A percentile compares a stretch with the other conserved stretches of the same genome.
These are phyloP conservation scores for Plasmodium billcollinsi DNA, from an alignment of 169 alveolate species.

Conservation along the genomic window DNA sequence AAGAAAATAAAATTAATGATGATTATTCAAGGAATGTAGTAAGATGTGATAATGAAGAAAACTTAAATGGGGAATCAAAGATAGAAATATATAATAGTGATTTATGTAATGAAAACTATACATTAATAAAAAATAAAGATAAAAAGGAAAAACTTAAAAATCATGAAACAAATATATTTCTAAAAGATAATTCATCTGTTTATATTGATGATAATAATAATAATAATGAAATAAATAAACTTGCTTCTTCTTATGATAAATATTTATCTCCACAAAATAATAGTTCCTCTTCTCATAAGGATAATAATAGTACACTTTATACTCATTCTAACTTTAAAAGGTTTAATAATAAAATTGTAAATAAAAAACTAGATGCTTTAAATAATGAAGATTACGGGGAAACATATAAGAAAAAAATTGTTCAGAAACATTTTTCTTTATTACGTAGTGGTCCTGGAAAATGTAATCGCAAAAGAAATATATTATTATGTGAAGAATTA, in stretches of 20 bases:
- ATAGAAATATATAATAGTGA: neutral
- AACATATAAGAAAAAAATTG: slow-evolving; percentile 43
- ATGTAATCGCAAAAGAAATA: slow-evolving; percentile 41
- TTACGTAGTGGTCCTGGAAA: slow-evolving; percentile 47
- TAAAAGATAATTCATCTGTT: neutral
- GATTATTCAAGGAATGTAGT: neutral
- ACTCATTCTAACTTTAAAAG: slow-evolving; percentile 2
- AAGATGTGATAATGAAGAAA: neutral
- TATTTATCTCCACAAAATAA: neutral
- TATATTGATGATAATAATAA: neutral
- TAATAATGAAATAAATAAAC: neutral
- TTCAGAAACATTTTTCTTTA: slow-evolving; percentile 50
- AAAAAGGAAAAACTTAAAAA: neutral
- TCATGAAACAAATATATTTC: neutral
- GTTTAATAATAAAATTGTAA: slow-evolving; percentile 8
- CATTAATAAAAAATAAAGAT: neutral
- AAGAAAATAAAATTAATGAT: slow-evolving; percentile 4
- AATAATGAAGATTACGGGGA: slow-evolving; percentile 18
- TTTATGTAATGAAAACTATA: neutral
- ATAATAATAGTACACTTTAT: too few relatives aligned
- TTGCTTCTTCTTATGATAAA: neutral
- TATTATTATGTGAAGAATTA: slow-evolving; percentile 55
- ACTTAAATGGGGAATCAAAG: neutral
- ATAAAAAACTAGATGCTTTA: slow-evolving; percentile 20
- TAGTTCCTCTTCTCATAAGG: neutral